Base-by-base conservation (phyloP, 2,329 filamentous ascomycete species). In the Ascochyta fabae region DNA sequence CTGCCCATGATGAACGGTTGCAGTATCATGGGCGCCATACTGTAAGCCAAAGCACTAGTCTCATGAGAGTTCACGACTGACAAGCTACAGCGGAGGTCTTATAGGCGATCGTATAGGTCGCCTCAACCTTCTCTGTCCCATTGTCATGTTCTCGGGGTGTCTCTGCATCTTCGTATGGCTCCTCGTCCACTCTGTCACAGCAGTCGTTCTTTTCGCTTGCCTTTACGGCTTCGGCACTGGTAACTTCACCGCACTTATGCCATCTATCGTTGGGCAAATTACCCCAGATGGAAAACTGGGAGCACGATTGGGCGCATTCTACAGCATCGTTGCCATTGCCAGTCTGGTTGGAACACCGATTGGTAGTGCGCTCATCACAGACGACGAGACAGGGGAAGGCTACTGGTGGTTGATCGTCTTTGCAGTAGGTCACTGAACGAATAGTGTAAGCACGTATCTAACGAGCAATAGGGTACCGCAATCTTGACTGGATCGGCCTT, bases 181-280 rank as follows among this genome's bases (percentile, higher is more conserved):
- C 4, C 80, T 69, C 2, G 62, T 65, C 6, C 41, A 55, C 3
- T 78, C 78, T 34, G 83, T 86, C 9, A 81, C 82, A 0, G 81
- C 84, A 1, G 84, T 88, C 54, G 81, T 91, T 45, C 79, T 86
- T 33, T 91, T 90, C 70, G 81, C 83, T 12, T 79, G 83, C n/a
- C 73, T 90, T 6, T 92, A 89, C 62, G 89, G 88, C 16, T 90
- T 91, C 69, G 82, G 82, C 13, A 87, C 85, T 0, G 89, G 89
- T 12, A 84, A 84, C 2, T 89, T 87, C 64, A 83, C 89, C 33
- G 84, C 84, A 0, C 76, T 91, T 16, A 79, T 80, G 0, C 86
- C 89, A 0, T 82, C 87, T 0, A 77, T 89, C 13, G 78, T 92
- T 22, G 88, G 87, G 1, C 88, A 92, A 66, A 88, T 92, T 58